phyloP scores from a whole-genome alignment of 768 basidiomycete genomes.

The Steccherinum ochraceum region DNA sequence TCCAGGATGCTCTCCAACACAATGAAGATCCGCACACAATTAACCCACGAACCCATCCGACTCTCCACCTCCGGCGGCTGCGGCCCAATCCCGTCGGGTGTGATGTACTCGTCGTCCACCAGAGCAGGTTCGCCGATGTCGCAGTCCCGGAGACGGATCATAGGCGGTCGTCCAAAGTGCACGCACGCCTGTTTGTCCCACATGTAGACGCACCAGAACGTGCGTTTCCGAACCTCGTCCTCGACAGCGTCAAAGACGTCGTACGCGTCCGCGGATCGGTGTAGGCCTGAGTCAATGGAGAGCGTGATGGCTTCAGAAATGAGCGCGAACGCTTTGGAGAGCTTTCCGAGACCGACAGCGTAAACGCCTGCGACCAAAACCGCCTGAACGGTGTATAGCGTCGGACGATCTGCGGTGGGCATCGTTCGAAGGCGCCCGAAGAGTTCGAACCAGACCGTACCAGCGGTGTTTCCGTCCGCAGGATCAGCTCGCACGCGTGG shows the following conservation, averaged over 20 bases:
- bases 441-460: slow-evolving; percentile 88
- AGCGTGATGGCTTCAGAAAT: slow-evolving; percentile 85
- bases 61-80: slow-evolving; percentile 68
- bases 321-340: slow-evolving; percentile 81
- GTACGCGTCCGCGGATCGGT: slow-evolving; percentile 80
- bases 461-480: slow-evolving; percentile 79
- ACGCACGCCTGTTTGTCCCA: slow-evolving; percentile 94
- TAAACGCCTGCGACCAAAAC: slow-evolving; percentile 90
- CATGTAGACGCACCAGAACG: slow-evolving; percentile 94
- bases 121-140: slow-evolving; percentile 84
- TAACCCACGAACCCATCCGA: slow-evolving; percentile 77
- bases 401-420: slow-evolving; percentile 82
- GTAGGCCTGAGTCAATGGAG: slow-evolving; percentile 83
- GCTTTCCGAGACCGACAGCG: slow-evolving; percentile 83
- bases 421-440: slow-evolving; percentile 83
- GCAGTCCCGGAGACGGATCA: slow-evolving; percentile 83
- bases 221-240: slow-evolving; percentile 87
- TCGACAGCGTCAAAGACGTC: slow-evolving; percentile 87
- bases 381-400: slow-evolving; percentile 87
- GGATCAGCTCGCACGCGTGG: slow-evolving; percentile 81
- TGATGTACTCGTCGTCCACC: slow-evolving; percentile 87
- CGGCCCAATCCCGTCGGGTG: slow-evolving; percentile 55
- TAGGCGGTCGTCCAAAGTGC: slow-evolving; percentile 84
- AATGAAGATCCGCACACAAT: slow-evolving; percentile 71
- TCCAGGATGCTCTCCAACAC: slow-evolving; percentile 87